phyloP scores from a whole-genome alignment of 2,329 filamentous ascomycete genomes.

The Diaporthe citrichinensis region DNA sequence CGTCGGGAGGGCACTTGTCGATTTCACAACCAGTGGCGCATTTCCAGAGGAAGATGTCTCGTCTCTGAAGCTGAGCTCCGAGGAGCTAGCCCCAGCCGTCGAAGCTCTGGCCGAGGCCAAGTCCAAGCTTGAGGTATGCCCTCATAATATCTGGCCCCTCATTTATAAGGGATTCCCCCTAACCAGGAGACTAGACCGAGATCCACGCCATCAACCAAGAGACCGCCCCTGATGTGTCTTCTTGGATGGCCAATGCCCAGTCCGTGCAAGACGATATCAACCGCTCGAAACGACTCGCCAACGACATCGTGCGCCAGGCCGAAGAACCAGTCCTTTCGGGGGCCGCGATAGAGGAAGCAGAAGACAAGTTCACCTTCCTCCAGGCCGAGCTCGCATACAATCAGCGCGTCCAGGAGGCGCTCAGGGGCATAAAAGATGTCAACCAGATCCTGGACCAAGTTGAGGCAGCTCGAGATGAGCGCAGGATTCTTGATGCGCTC shows the following conservation, averaged over 20 bases:
- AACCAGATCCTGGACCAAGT: constrained; percentile 74
- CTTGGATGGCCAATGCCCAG: constrained; percentile 89
- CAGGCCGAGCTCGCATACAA: constrained; percentile 72
- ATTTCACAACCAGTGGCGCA: constrained; percentile 66
- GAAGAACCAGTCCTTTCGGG: constrained; percentile 72
- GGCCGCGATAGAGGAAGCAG: constrained; percentile 65
- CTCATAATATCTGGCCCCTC: not conserved
- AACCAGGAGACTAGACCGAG: constrained; percentile 66
- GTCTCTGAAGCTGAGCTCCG: constrained; percentile 51
- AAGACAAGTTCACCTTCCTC: constrained; percentile 70
- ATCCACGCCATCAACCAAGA: constrained; percentile 83
- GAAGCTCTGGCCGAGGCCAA: constrained; percentile 58
- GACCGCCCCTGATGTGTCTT: constrained; percentile 83
- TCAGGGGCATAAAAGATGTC: constrained; percentile 68
- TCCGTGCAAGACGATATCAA: constrained; percentile 89
- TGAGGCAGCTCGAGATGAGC: constrained; percentile 68
- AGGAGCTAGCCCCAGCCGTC: constrained; percentile 58
- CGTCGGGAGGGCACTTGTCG: constrained; percentile 73
- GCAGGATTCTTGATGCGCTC: constrained; percentile 69
- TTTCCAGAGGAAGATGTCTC: constrained; percentile 66
- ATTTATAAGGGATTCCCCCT: not conserved
- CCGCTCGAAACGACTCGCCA: constrained; percentile 82
- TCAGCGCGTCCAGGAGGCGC: constrained; percentile 65
- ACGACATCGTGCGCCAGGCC: constrained; percentile 84
- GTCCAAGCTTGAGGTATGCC: constrained; percentile 59